A percentile compares a stretch with the other conserved stretches of the same genome.
These are phyloP conservation scores for Staphylotrichum tortipilum DNA, from an alignment of 495 filamentous ascomycete species.

Conservation along the genomic window DNA sequence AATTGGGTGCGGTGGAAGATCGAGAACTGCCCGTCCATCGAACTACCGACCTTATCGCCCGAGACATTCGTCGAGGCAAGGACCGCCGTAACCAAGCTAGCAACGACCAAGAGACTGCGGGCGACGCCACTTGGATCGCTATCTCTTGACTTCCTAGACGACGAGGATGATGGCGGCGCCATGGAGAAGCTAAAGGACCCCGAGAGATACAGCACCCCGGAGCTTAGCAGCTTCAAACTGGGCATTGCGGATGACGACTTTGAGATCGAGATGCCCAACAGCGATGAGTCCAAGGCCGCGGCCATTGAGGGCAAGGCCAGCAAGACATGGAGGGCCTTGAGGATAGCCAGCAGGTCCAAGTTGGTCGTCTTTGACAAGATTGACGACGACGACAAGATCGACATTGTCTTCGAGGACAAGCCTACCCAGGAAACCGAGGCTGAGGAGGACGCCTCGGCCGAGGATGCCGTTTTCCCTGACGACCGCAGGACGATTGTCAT, in stretches of 20 bases:
- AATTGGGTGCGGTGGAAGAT: slow-evolving; percentile 99
- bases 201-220: slow-evolving; percentile 37
- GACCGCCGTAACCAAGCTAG: slow-evolving; percentile 51
- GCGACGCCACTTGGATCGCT: slow-evolving; percentile 60
- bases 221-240: slow-evolving; percentile 40
- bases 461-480: slow-evolving; percentile 28
- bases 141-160: slow-evolving; percentile 67
- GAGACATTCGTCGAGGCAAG: slow-evolving; percentile 59
- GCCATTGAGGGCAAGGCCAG: slow-evolving; percentile 64
- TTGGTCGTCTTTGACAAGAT: slow-evolving; percentile 76
- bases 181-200: slow-evolving; percentile 42
- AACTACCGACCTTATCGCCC: slow-evolving; percentile 58
- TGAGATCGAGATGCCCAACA: slow-evolving; percentile 71
- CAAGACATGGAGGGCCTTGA: slow-evolving; percentile 80
- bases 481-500: slow-evolving; percentile 39
- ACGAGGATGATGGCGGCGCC: slow-evolving; percentile 40
- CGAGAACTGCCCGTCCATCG: slow-evolving; percentile 81
- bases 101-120: slow-evolving; percentile 57
- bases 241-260: slow-evolving; percentile 64
- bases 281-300: slow-evolving; percentile 57
- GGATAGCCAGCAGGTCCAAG: slow-evolving; percentile 63
- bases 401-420: slow-evolving; percentile 41
- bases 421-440: slow-evolving; percentile 14
- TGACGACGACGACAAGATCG: slow-evolving; percentile 65
- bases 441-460: slow-evolving; percentile 19